Percentiles rank a stretch among this genome's conserved stretches.
phyloP scores from a whole-genome alignment of 2,329 filamentous ascomycete genomes.

The Botrytis cinerea region DNA sequence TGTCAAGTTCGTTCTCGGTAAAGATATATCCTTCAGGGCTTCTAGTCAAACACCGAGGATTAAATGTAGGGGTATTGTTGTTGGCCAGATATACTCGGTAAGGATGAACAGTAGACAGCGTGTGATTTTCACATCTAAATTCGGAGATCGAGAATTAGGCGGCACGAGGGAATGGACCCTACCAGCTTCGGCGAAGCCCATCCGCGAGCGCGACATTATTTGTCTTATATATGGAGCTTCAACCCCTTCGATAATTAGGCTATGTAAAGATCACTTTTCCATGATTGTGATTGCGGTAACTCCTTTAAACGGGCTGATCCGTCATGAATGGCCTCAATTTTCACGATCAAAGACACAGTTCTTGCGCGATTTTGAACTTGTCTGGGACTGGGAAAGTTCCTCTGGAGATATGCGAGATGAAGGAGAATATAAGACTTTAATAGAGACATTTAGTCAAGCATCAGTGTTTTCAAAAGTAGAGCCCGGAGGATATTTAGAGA shows the following conservation, averaged over 20 bases:
- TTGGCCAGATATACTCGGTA: not conserved
- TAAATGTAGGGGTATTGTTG: fast-evolving
- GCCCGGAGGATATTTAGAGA: fast-evolving
- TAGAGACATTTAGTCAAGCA: fast-evolving
- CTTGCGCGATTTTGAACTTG: not conserved
- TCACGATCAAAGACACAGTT: fast-evolving
- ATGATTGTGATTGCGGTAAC: not conserved
- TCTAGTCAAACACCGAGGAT: fast-evolving
- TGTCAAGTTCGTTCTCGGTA: not conserved
- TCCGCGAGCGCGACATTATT: not conserved
- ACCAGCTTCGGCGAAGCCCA: not conserved
- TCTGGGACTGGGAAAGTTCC: not conserved
- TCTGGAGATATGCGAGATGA: fast-evolving
- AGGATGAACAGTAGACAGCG: too few relatives aligned
- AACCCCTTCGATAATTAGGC: not conserved
- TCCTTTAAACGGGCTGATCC: not conserved
- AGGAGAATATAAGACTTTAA: fast-evolving
- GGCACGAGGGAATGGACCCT: not conserved
- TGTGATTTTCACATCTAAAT: fast-evolving
- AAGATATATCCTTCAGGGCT: fast-evolving
- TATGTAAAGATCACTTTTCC: not conserved
- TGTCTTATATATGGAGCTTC: not conserved
- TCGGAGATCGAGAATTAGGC: fast-evolving
- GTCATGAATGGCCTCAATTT: not conserved
- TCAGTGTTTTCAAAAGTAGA: not conserved